Evolutionary conservation across 2,329 filamentous ascomycete genomes (phyloP).

Genomic region (Nothopassalora personata): DNA sequence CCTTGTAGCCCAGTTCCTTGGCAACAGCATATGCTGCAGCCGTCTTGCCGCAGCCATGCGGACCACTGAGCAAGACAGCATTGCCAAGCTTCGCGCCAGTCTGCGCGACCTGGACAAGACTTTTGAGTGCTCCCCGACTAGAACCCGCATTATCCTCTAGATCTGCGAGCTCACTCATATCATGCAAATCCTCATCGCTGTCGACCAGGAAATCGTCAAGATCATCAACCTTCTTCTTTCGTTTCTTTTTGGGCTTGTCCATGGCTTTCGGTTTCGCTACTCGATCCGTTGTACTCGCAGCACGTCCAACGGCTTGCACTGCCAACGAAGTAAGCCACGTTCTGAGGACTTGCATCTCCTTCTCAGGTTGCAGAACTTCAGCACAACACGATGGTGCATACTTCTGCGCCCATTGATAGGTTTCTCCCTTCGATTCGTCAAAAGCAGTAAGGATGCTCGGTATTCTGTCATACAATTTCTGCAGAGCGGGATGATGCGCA

Average conservation of each 20-base stretch:
- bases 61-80: conserved; percentile 80
- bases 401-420: conserved; percentile 71
- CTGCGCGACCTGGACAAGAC: conserved; percentile 38
- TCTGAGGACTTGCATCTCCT: conserved; percentile 64
- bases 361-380: conserved; percentile 70
- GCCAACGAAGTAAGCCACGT: conserved; percentile 76
- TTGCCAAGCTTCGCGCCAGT: conserved; percentile 54
- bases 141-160: conserved; percentile 41
- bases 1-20: conserved; percentile 83
- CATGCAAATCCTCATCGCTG: conserved; percentile 67
- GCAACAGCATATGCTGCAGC: conserved; percentile 87
- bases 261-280: conserved; percentile 8
- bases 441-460: conserved; percentile 66
- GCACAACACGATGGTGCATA: conserved; percentile 67
- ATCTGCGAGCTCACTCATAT: conserved; percentile 64
- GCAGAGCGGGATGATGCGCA: conserved; percentile 53
- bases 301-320: conserved; percentile 69
- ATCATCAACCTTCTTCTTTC: conserved; percentile 56
- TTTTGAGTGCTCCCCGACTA: conserved; percentile 21
- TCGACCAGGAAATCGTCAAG: conserved; percentile 75
- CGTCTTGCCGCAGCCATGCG: conserved; percentile 86
- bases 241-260: conserved; percentile 51
- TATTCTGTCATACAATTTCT: conserved; percentile 56
- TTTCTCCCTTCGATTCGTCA: conserved; percentile 72
- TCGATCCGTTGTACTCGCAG: conserved; percentile 36